Conservation (phyloP, 139 green algal species). For the Tetradesmus lagerheimii region DNA sequence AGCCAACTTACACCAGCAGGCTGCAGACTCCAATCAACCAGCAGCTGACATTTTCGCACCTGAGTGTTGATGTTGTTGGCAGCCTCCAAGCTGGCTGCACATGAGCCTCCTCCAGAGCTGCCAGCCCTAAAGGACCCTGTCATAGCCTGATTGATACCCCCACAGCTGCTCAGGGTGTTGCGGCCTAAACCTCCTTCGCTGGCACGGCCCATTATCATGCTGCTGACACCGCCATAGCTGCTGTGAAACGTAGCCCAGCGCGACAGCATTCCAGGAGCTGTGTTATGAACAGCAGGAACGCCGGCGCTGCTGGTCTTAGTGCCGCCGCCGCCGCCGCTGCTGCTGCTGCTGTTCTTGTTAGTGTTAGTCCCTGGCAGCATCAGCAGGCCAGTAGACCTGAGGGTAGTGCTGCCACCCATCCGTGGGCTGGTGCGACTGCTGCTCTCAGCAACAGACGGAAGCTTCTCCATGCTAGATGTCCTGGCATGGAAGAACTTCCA, state of each 20-base stretch:
- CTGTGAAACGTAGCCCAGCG: constrained; percentile 21
- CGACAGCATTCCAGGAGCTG: background rate
- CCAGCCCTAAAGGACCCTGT: background rate
- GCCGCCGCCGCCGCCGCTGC: constrained; percentile 1
- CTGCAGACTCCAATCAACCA: background rate
- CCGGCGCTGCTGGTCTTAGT: background rate
- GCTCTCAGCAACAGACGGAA: background rate
- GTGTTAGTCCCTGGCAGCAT: background rate
- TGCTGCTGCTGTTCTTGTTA: background rate
- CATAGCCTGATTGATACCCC: background rate
- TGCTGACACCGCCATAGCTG: background rate
- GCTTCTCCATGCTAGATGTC: background rate
- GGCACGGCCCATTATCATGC: background rate
- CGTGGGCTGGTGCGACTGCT: background rate
- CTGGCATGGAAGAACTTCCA: constrained; percentile 19
- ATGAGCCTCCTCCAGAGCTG: background rate
- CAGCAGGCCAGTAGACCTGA: constrained; percentile 19
- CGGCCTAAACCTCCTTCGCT: background rate
- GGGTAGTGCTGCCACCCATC: background rate
- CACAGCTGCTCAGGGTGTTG: background rate
- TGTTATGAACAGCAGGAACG: background rate
- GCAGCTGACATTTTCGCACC: background rate
- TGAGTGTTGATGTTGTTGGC: constrained; percentile 5
- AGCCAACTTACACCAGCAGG: no score
- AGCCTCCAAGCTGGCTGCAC: background rate